Percentiles rank a stretch among this genome's conserved stretches.
Conservation (phyloP, 2,329 filamentous ascomycete genomes). For the Aspergillus felis region DNA sequence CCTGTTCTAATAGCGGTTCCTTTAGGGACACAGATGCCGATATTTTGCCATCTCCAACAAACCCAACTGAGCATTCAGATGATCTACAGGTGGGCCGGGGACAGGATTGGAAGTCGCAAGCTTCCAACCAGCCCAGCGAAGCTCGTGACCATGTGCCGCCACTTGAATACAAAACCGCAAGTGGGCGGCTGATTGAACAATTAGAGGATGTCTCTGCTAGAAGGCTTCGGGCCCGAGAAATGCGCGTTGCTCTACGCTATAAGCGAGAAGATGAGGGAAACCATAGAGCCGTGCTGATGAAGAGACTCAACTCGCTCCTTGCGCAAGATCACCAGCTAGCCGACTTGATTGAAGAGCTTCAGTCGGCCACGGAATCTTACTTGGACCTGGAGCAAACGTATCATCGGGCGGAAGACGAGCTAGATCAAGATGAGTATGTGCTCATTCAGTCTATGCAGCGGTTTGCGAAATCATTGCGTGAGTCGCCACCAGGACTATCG, state of each 20-base stretch:
- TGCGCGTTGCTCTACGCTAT: slow-evolving; percentile 19
- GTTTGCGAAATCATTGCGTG: slow-evolving; percentile 9
- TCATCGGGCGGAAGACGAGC: slow-evolving; percentile 21
- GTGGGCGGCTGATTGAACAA: slow-evolving; percentile 9
- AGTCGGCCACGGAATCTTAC: slow-evolving; percentile 19
- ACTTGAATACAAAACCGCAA: not conserved
- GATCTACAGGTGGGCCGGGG: not conserved
- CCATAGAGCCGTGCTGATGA: slow-evolving; percentile 18
- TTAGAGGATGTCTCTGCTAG: slow-evolving; percentile 15
- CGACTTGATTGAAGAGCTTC: slow-evolving; percentile 16
- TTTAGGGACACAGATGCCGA: slow-evolving; percentile 2
- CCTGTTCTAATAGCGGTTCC: not conserved
- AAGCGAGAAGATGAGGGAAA: slow-evolving; percentile 23
- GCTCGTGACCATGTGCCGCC: not conserved
- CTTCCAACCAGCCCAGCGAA: not conserved
- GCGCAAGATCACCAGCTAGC: slow-evolving; percentile 5
- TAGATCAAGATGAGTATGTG: slow-evolving; percentile 23
- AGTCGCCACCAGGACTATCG: not conserved
- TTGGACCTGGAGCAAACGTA: slow-evolving; percentile 22
- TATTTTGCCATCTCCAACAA: not conserved
- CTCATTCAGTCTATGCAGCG: slow-evolving; percentile 18
- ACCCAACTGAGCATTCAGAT: slow-evolving; percentile 5
- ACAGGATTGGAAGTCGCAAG: not conserved
- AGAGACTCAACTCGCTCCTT: slow-evolving; percentile 18
- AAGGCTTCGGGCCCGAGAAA: slow-evolving; percentile 17